Conservation (phyloP, 1,284 basidiomycete genomes). For the Paramarasmius palmivorus region DNA sequence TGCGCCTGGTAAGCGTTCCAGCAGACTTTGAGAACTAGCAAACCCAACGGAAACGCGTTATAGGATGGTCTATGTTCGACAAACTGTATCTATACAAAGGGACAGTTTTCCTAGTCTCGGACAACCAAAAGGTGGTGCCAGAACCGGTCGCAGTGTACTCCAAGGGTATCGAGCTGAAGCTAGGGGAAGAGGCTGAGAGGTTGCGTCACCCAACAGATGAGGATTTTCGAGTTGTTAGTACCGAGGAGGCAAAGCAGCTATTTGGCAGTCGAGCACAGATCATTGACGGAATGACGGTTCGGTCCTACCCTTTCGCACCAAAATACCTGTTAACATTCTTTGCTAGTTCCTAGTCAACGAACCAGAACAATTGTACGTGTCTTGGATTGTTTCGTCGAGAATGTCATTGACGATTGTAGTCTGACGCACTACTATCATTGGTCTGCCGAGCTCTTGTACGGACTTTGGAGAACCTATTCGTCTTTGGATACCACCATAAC, state of each 20-base stretch:
- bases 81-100: slow-evolving; percentile 28
- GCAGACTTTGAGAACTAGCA: not conserved
- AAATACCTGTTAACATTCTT: not conserved
- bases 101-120: slow-evolving; percentile 28
- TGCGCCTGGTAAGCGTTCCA: slow-evolving; percentile 49
- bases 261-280: slow-evolving; percentile 67
- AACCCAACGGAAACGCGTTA: not conserved
- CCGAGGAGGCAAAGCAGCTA: slow-evolving; percentile 63
- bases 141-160: slow-evolving; percentile 15
- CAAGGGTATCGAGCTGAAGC: slow-evolving; percentile 14
- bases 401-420: slow-evolving; percentile 32
- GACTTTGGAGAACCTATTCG: slow-evolving; percentile 86
- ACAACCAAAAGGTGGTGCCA: slow-evolving; percentile 17
- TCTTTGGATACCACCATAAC: slow-evolving; percentile 74
- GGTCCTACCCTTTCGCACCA: slow-evolving; percentile 22
- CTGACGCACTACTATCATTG: slow-evolving; percentile 84
- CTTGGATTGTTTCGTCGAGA: not conserved
- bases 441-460: slow-evolving; percentile 86
- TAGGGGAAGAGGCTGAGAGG: slow-evolving; percentile 41
- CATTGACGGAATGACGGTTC: slow-evolving; percentile 68
- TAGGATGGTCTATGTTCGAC: slow-evolving; percentile 26
- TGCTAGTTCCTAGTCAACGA: slow-evolving; percentile 77
- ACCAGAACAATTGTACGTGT: slow-evolving; percentile 75
- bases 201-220: slow-evolving; percentile 68
- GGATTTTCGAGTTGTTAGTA: slow-evolving; percentile 76